Base-by-base conservation (phyloP, 768 basidiomycete species). In the Trichaptum fuscoviolaceum region DNA sequence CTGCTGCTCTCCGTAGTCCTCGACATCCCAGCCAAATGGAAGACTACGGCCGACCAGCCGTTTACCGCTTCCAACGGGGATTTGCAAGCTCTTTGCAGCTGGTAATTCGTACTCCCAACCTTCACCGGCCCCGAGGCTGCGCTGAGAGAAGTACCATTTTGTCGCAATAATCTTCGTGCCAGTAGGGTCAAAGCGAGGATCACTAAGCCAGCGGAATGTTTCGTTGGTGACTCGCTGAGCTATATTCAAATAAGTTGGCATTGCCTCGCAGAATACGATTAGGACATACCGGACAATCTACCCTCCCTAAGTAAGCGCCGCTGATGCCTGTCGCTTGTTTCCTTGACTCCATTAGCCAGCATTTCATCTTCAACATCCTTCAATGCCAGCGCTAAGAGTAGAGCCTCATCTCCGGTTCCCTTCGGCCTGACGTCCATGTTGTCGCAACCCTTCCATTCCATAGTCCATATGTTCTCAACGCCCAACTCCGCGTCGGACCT, bases 391-490 rank as follows among this genome's bases (percentile, higher is more conserved):
- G 82, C 82, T 5, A 74, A 65, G 18, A 64, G 34, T 24, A 86
- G 75, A 59, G 76, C 78, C 2, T 17, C 17, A 25, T n/a, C n/a
- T 27, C 7, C 15, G 25, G 52, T 58, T 12, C 27, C 63, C 7
- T 15, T 25, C 20, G 79, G 76, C 66, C 84, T 77, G 17, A 89
- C 68, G 70, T 85, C 82, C 84, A 88, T 88, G 12, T 76, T 80
- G 35, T 81, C 76, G 71, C 90, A 91, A n/a, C 87, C 87, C 64
- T 75, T 79, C 89, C 88, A 92, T 17, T 82, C 79, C 66, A 79
- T 83, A 23, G 88, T 79, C 89, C 89, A 92, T 7, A 92, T 88
- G 70, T 92, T 91, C 71, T 91, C 89, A 18, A 90, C 78, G 5
- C 90, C 90, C 2, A 89, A 79, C 36, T 81, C 88, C 7, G 89